Base-by-base conservation (phyloP, 257 asterid genomes). In the Solanum chmielewskii region DNA sequence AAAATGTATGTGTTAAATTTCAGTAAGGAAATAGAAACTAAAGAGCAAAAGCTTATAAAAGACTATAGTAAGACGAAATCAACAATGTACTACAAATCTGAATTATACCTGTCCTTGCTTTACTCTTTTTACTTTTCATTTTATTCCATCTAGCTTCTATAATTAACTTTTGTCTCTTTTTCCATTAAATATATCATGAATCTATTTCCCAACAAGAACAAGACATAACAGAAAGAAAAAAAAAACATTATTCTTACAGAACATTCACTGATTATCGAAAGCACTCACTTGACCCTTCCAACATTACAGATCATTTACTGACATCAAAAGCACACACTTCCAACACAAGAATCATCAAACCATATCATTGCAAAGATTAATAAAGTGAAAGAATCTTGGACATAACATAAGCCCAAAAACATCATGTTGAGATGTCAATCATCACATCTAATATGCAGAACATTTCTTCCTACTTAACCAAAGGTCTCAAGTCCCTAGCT, bases 71-170 rank as follows among this genome's bases (percentile, higher is more conserved):
- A 87, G 84, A 83, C 88, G 92, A 89, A 89, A 52, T 90, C 73
- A 77, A 80, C 47, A 86, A 89, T 73, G 86, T 60, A 76, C 89
- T 83, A 84, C 87, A 88, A 85, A 90, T 60, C 80, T 44, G 69
- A 81, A 86, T 86, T 41, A 80, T 91, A 76, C 89, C 83, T 87
- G 75, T 89, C 76, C 84, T 74, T 73, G 83, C 91, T 90, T 92
- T 89, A 84, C 84, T 89, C 87, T 37, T 87, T 89, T 92, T 89
- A 89, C 92, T 90, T 93, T 91, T 90, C 90, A 73, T 90, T 83
- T 86, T 87, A 85, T 75, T 87, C 88, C 86, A 59, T 89, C 88
- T 64, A 45, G 64, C 84, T 27, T 89, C 86, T 91, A 87, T 89
- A 52, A 86, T 89, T 90, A 59, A 81, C 88, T 85, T 71, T 88